phyloP scores from a whole-genome alignment of 805 yeast species.

The Komagataella pseudopastoris region DNA sequence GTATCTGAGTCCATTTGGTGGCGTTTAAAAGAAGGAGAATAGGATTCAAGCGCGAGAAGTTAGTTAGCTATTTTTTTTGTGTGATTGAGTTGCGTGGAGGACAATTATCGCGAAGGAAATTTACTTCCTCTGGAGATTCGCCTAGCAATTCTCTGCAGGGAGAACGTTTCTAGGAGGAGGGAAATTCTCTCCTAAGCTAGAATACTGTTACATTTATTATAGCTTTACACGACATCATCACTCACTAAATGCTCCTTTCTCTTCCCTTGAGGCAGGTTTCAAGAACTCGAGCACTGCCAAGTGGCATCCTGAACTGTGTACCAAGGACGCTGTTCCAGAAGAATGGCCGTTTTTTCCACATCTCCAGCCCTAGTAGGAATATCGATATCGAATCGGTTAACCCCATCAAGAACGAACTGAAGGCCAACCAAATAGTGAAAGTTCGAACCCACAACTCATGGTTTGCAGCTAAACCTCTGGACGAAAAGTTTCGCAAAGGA shows the following conservation, averaged over 20 bases:
- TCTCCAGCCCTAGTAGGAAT: constrained; percentile 3
- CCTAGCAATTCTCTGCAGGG: no score
- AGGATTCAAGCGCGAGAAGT: neutral
- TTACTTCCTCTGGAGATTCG: no score
- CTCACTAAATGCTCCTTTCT: neutral
- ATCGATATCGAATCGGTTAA: constrained; percentile 2
- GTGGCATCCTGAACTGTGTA: neutral
- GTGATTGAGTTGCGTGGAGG: neutral
- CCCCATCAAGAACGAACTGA: constrained; percentile 3
- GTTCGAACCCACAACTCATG: constrained; percentile 17
- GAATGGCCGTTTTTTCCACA: neutral
- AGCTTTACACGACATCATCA: no score
- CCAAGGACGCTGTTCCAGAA: neutral
- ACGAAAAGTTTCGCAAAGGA: constrained; percentile 37
- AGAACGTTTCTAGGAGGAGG: no score
- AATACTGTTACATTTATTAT: no score
- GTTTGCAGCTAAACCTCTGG: constrained; percentile 22
- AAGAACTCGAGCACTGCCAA: neutral
- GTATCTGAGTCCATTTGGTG: constrained; percentile 57
- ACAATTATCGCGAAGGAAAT: neutral
- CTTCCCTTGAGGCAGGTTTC: neutral
- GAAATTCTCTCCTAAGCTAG: no score
- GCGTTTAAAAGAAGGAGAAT: neutral
- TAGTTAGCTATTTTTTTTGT: neutral
- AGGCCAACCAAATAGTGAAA: constrained; percentile 6